Evolutionary conservation across 2,329 filamentous ascomycete genomes (phyloP).

Genomic region (Pleochaeta shiraiana): DNA sequence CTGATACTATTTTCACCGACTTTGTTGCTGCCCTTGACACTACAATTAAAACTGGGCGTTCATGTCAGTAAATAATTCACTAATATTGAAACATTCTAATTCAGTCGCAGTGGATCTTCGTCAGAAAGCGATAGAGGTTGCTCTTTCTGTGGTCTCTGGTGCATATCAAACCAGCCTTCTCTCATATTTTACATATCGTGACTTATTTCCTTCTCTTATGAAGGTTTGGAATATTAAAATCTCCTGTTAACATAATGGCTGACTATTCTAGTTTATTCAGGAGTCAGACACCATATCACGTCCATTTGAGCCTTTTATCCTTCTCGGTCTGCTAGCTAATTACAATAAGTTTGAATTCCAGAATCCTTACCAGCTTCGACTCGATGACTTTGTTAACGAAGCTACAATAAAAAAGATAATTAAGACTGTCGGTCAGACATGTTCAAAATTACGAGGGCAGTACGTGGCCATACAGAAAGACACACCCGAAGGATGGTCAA

Average conservation of each 20-base stretch:
- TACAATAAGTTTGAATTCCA: slow-evolving; percentile 99
- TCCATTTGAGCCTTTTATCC: slow-evolving; percentile 53
- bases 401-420: slow-evolving; percentile 66
- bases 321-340: slow-evolving; percentile 76
- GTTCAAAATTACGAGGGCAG: slow-evolving; percentile 41
- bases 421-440: slow-evolving; percentile 50
- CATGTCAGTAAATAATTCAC: slow-evolving; percentile 28
- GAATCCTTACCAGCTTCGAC: slow-evolving; percentile 78
- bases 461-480: slow-evolving; percentile 84
- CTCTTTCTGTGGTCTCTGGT: slow-evolving; percentile 71
- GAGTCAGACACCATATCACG: slow-evolving; percentile 44
- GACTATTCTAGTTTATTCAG: slow-evolving; percentile 44
- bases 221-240: slow-evolving; percentile 36
- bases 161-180: slow-evolving; percentile 88
- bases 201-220: slow-evolving; percentile 86
- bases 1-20: slow-evolving; percentile 71
- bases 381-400: slow-evolving; percentile 94
- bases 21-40: slow-evolving; percentile 66
- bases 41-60: slow-evolving; percentile 58
- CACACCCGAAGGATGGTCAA: slow-evolving; percentile 69
- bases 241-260: slow-evolving; percentile 3
- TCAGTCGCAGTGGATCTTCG: slow-evolving; percentile 42
- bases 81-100: slow-evolving; percentile 12
- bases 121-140: slow-evolving; percentile 57
- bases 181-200: slow-evolving; percentile 85